Evolutionary conservation across 306 rosid genomes (phyloP).

Genomic region (Leucaena leucocephala): DNA sequence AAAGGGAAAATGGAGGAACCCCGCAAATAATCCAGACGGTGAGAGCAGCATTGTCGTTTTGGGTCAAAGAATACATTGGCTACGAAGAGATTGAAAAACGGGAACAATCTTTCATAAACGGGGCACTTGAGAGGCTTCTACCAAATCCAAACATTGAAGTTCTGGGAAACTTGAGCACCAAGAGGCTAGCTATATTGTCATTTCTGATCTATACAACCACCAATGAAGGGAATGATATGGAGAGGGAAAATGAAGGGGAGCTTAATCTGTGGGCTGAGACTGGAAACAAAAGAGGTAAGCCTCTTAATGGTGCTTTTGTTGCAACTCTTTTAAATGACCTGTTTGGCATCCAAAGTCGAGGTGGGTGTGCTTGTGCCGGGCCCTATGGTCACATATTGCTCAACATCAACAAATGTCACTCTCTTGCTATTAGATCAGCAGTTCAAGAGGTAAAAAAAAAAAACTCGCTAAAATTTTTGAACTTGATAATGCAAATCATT

Average conservation of each 20-base stretch:
- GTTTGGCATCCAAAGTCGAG: slow-evolving; percentile 88
- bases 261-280: slow-evolving; percentile 66
- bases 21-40: slow-evolving; percentile 84
- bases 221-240: slow-evolving; percentile 27
- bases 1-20: slow-evolving; percentile 86
- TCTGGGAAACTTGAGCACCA: slow-evolving; percentile 58
- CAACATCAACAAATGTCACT: slow-evolving; percentile 47
- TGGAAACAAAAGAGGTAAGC: slow-evolving; percentile 59
- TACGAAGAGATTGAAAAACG: slow-evolving; percentile 61
- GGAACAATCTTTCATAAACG: slow-evolving; percentile 52
- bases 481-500: background rate
- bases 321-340: slow-evolving; percentile 75
- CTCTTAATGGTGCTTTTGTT: slow-evolving; percentile 81
- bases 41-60: slow-evolving; percentile 83
- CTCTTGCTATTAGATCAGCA: slow-evolving; percentile 66
- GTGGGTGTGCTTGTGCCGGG: slow-evolving; percentile 94
- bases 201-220: slow-evolving; percentile 63
- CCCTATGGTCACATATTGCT: slow-evolving; percentile 84
- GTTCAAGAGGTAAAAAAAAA: slow-evolving; percentile 52
- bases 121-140: slow-evolving; percentile 61
- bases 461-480: background rate
- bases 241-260: slow-evolving; percentile 25
- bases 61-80: slow-evolving; percentile 80
- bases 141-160: slow-evolving; percentile 58
- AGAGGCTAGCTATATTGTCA: slow-evolving; percentile 76